Percentiles rank a stretch among this genome's conserved stretches.
These are phyloP conservation scores for Sophora flavescens DNA, from an alignment of 306 rosid genomes.

Conservation along the genomic window DNA sequence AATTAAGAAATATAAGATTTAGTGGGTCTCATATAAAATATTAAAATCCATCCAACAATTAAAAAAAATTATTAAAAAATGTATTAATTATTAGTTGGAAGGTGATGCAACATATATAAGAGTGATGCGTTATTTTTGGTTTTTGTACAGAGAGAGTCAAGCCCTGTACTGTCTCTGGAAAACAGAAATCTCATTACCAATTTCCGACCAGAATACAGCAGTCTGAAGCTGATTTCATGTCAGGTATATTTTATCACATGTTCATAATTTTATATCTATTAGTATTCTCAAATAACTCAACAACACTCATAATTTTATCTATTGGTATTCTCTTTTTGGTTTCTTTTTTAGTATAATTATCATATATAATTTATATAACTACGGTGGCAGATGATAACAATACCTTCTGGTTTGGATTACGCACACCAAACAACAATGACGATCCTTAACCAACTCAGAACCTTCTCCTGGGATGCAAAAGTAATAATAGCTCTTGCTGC, in stretches of 20 bases:
- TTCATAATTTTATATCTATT: background rate
- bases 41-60: no score
- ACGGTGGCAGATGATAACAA: conserved; percentile 31
- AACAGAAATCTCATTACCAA: background rate
- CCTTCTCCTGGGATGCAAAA: conserved; percentile 67
- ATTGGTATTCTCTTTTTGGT: no score
- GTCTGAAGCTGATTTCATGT: conserved; percentile 13
- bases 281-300: no score
- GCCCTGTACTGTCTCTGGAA: background rate
- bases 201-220: conserved; percentile 27
- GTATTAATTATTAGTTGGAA: background rate
- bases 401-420: background rate
- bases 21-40: no score
- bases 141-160: background rate
- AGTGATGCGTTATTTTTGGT: background rate
- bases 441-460: conserved; percentile 36
- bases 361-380: no score
- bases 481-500: conserved; percentile 44
- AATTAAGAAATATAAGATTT: no score
- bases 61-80: no score
- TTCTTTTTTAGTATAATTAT: background rate
- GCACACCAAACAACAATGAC: conserved; percentile 35
- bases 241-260: conserved; percentile 27
- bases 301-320: background rate
- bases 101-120: background rate